phyloP scores from a whole-genome alignment of 2,329 filamentous ascomycete species.

The Huntiella abstrusa region DNA sequence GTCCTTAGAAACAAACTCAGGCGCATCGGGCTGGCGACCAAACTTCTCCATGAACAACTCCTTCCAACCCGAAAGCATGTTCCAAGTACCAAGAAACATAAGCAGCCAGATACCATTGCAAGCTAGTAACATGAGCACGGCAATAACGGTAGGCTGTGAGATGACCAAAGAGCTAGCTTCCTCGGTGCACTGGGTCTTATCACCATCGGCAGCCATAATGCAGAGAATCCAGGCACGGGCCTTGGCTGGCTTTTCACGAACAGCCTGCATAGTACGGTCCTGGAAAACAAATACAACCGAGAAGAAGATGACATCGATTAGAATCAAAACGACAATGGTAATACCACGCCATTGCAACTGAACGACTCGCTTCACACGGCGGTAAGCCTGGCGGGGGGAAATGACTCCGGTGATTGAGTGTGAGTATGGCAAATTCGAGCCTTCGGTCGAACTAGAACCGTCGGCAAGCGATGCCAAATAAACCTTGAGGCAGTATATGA shows the following conservation, averaged over 20 bases:
- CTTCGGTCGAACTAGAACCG: constrained; percentile 48
- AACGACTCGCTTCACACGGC: constrained; percentile 68
- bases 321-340: constrained; percentile 71
- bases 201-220: constrained; percentile 34
- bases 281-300: constrained; percentile 78
- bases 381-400: constrained; percentile 72
- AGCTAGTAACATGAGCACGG: constrained; percentile 68
- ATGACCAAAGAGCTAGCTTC: constrained; percentile 45
- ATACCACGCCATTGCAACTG: constrained; percentile 91
- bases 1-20: constrained; percentile 77
- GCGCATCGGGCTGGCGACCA: constrained; percentile 30
- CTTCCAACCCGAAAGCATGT: constrained; percentile 73
- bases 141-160: constrained; percentile 56
- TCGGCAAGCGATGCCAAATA: constrained; percentile 74
- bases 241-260: constrained; percentile 32
- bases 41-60: constrained; percentile 38
- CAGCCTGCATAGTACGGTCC: constrained; percentile 48
- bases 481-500: constrained; percentile 84
- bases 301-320: constrained; percentile 86
- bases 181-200: constrained; percentile 48
- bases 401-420: constrained; percentile 52
- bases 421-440: constrained; percentile 48
- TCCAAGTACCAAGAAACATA: constrained; percentile 59
- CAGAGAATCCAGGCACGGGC: constrained; percentile 53
- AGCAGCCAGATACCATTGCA: constrained; percentile 74